These are phyloP conservation scores for Zalaria obscura DNA, from an alignment of 2,329 filamentous ascomycete genomes.

Conservation along the genomic window DNA sequence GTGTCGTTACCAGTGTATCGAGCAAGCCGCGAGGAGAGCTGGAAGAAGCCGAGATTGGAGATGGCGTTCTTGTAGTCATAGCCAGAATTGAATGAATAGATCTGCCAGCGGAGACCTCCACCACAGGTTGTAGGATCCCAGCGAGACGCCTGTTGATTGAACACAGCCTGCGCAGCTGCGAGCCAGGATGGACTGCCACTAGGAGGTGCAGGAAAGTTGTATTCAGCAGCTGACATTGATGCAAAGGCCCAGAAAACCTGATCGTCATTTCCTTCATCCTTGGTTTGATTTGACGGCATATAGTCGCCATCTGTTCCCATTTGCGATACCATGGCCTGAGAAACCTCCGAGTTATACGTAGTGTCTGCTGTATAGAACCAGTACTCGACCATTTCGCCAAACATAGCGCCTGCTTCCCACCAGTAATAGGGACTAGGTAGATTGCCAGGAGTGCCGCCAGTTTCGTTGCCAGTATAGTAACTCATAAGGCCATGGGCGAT, in stretches of 20 bases:
- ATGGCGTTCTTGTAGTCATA: slow-evolving; percentile 44
- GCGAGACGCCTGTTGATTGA: slow-evolving; percentile 59
- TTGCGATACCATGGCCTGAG: slow-evolving; percentile 45
- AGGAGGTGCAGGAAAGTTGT: slow-evolving; percentile 54
- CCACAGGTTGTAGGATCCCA: slow-evolving; percentile 55
- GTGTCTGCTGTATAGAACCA: slow-evolving; percentile 54
- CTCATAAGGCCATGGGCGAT: slow-evolving; percentile 19
- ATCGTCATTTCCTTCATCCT: slow-evolving; percentile 38
- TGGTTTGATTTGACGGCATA: slow-evolving; percentile 34
- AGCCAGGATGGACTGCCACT: slow-evolving; percentile 44
- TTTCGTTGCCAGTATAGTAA: slow-evolving; percentile 19
- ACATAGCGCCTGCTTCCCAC: slow-evolving; percentile 54
- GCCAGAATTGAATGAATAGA: slow-evolving; percentile 62
- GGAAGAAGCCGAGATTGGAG: slow-evolving; percentile 43
- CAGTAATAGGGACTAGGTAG: slow-evolving; percentile 50
- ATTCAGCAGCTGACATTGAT: slow-evolving; percentile 64
- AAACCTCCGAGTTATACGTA: slow-evolving; percentile 47
- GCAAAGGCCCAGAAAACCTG: slow-evolving; percentile 54
- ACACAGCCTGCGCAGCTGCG: slow-evolving; percentile 61
- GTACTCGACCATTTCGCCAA: slow-evolving; percentile 56
- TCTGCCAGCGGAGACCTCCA: slow-evolving; percentile 75
- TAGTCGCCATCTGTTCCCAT: slow-evolving; percentile 42
- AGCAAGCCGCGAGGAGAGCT: slow-evolving; percentile 51
- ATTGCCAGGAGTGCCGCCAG: slow-evolving; percentile 20
- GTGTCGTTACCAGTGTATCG: slow-evolving; percentile 67